Evolutionary conservation across 306 rosid genomes (phyloP), one percentile per base, ranked within the genome.

Genomic region (Inga leiocalycina): DNA sequence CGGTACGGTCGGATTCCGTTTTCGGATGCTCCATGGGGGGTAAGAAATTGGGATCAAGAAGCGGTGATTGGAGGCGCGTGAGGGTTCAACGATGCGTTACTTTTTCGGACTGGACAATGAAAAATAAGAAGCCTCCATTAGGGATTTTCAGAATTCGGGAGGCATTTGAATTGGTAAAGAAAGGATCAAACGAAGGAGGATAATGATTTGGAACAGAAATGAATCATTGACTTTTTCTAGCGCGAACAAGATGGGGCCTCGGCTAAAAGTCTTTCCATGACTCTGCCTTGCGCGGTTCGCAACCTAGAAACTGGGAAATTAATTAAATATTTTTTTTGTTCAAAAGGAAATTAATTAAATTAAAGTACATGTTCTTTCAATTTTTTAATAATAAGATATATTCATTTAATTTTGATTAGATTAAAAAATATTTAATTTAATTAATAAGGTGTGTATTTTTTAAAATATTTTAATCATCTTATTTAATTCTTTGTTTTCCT

Each of bases 11-110:
- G 24, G 85, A 14, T 54, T 84, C 88, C 62, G 80, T 73, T 82
- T 82, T 83, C n/a, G 87, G 78, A 51, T 74, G 67, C 65, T 90
- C 90, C 94, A 92, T 90, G 17, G 3, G 1, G 64, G 70, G 46
- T 45, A 39, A 65, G 6, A 65, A 72, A 37, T 75, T 17, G 41
- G 75, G 54, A 45, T 56, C 13, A 12, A 27, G 68, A 27, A 8
- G 62, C 16, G 9, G 43, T 15, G 64, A 12, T 6, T 0, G 48
- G 59, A 14, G 78, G 86, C 82, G 84, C 80, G 72, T 62, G 80
- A n/a, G 54, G 3, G 15, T 37, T 57, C 8, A 41, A 70, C 2
- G 69, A 22, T 37, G 17, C 0, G 69, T 57, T 32, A 35, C 64
- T n/a, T 20, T 14, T 9, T 37, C 12, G 17, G 41, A 27, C 39